Base-by-base conservation (phyloP, 129 eudicot species). In the Escallonia herrerae region DNA sequence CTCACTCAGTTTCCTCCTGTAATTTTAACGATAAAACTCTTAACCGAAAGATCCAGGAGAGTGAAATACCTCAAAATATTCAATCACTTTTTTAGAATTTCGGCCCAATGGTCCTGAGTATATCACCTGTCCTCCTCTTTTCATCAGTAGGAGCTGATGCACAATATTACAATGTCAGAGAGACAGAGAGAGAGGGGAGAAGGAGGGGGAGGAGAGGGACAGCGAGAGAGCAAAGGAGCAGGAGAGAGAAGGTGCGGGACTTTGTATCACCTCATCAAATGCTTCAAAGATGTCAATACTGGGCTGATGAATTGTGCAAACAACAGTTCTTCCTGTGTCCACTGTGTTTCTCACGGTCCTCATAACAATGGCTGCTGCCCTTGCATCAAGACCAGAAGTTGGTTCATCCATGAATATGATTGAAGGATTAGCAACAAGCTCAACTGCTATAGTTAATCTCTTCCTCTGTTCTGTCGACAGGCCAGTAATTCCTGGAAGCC, bases 321-420 rank as follows among this genome's bases (percentile, higher is more conserved):
- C 99, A 43, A 94, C 94, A 9, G 99, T 94, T 74, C 97, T 82
- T 11, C 99, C 97, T 0, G 99, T 89, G 65, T 94, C 99, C 8
- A 94, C 99, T 5, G 95, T 94, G 80, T 86, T 94, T 76, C 99
- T 81, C 43, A 94, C 99, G 3, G 99, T 69, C 63, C 99, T 86
- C 99, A 94, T 94, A 10, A 94, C 99, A 74, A 94, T 94, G 63
- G 99, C 99, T 7, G 99, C 99, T 40, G 99, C 95, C 69, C 99
- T 76, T 39, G 99, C 99, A 67, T 94, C 99, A 65, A 94, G 91
- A 48, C 99, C 97, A 33, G 99, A 94, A 76, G 99, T 94, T 3
- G 99, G 99, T 73, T 94, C 99, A 58, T 93, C 98, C 98, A 93
- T 93, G 71, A 93, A 93, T 54, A 93, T 93, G 65, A 94, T 94